Conservation (phyloP, 1,284 basidiomycete species). For the Mycena sp. region DNA sequence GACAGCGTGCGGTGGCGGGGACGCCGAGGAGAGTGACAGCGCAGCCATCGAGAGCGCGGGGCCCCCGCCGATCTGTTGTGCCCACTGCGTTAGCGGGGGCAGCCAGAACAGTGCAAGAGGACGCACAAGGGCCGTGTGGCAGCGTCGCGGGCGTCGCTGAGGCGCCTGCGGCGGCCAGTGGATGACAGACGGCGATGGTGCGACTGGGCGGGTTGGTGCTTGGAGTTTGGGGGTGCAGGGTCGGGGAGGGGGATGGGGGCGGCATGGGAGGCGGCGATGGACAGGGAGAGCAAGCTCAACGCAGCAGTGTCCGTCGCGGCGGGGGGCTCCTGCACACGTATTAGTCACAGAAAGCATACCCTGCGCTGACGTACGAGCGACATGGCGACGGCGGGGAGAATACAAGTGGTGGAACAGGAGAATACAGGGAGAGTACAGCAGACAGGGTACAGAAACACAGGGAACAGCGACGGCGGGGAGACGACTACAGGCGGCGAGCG, state of each 20-base stretch:
- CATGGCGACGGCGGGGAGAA: conserved; percentile 19
- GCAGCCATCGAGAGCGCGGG: conserved; percentile 58
- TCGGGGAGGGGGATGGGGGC: conserved; percentile 53
- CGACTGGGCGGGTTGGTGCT: conserved; percentile 42
- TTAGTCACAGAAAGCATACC: conserved; percentile 9
- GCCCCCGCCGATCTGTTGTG: conserved; percentile 41
- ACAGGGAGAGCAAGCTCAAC: conserved; percentile 70
- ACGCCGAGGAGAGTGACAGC: conserved; percentile 63
- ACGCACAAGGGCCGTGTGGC: conserved; percentile 71
- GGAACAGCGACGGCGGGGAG: neutral
- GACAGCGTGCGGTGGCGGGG: conserved; percentile 40
- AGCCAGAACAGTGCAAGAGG: neutral
- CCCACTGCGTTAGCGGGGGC: too few species aligned
- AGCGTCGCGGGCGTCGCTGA: conserved; percentile 83
- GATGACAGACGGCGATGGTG: conserved; percentile 74
- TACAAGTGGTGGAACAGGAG: conserved; percentile 15
- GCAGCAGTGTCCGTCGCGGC: conserved; percentile 31
- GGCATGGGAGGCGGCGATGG: conserved; percentile 64
- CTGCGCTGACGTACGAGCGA: conserved; percentile 19
- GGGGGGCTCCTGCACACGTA: conserved; percentile 30
- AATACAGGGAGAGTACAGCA: conserved; percentile 11
- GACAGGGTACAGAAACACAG: conserved; percentile 17
- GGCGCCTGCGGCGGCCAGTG: conserved; percentile 69
- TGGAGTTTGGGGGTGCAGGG: conserved; percentile 18
- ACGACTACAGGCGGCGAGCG: conserved; percentile 3